Conservation (phyloP, 176 grass and related monocot species). For the Zoysia japonica region DNA sequence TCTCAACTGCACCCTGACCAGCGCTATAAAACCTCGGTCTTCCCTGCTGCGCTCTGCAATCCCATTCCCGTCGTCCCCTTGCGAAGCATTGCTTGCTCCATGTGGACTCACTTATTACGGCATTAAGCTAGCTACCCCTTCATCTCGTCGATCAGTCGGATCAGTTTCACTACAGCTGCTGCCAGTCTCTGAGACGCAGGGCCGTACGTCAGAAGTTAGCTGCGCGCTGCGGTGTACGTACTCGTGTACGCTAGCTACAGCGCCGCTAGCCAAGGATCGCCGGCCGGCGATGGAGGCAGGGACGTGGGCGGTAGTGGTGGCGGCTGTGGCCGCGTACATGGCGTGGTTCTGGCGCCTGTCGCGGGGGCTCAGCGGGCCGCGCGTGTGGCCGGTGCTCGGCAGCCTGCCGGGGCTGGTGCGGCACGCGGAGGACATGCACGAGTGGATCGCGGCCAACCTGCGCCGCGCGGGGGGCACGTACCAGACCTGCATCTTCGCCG, state of each 20-base stretch:
- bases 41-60: constrained; percentile 28
- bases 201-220: too few species aligned
- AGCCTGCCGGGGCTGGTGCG: constrained; percentile 89
- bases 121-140: constrained; percentile 22
- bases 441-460: constrained; percentile 89
- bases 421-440: constrained; percentile 89
- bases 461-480: constrained; percentile 63
- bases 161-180: constrained; percentile 7
- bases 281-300: constrained; percentile 53
- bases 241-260: neutral
- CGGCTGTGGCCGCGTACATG: constrained; percentile 61
- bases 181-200: neutral
- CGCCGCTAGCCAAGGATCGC: too few species aligned
- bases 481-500: constrained; percentile 92
- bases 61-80: neutral
- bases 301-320: constrained; percentile 49
- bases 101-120: constrained; percentile 51
- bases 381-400: constrained; percentile 89
- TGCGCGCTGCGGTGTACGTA: too few species aligned
- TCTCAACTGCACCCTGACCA: constrained; percentile 44
- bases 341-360: constrained; percentile 89
- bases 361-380: constrained; percentile 62
- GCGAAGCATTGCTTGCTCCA: constrained; percentile 41
- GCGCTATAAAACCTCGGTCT: constrained; percentile 48
- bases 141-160: constrained; percentile 19